A percentile compares a stretch with the other conserved stretches of the same genome.
Evolutionary conservation across 2,329 filamentous ascomycete genomes (phyloP).

Genomic region (Hypoxylon sp.): DNA sequence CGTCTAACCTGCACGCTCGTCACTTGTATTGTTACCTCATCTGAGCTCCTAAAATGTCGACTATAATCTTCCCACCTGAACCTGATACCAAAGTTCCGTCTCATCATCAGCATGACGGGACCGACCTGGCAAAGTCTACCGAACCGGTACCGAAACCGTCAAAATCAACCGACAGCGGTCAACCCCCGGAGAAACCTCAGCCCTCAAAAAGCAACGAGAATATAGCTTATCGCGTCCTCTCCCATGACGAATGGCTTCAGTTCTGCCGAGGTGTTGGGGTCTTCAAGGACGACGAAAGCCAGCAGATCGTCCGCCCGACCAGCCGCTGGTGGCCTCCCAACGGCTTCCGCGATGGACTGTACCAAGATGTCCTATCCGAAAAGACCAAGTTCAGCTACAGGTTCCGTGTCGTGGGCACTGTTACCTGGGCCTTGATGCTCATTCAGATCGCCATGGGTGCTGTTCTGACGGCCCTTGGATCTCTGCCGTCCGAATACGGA

Average conservation of each 20-base stretch:
- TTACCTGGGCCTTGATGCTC: slow-evolving; percentile 58
- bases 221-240: slow-evolving; percentile 49
- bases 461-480: slow-evolving; percentile 58
- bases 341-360: slow-evolving; percentile 58
- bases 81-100: slow-evolving; percentile 21
- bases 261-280: slow-evolving; percentile 58
- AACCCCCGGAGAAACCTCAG: slow-evolving; percentile 9
- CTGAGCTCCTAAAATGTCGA: slow-evolving; percentile 24
- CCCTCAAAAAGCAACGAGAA: slow-evolving; percentile 13
- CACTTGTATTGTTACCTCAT: slow-evolving; percentile 9
- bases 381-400: slow-evolving; percentile 55
- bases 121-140: slow-evolving; percentile 25
- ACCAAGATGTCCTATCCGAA: slow-evolving; percentile 56
- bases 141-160: slow-evolving; percentile 16
- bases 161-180: slow-evolving; percentile 10
- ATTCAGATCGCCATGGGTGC: slow-evolving; percentile 59
- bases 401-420: slow-evolving; percentile 53
- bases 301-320: slow-evolving; percentile 52
- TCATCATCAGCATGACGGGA: slow-evolving; percentile 20
- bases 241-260: slow-evolving; percentile 54
- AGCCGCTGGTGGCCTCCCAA: slow-evolving; percentile 55
- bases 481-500: slow-evolving; percentile 48
- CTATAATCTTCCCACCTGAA: slow-evolving; percentile 29
- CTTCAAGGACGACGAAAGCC: slow-evolving; percentile 54
- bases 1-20: slow-evolving; percentile 1